Base-by-base conservation (phyloP, 768 basidiomycete species). In the Leccinum uliginosum region DNA sequence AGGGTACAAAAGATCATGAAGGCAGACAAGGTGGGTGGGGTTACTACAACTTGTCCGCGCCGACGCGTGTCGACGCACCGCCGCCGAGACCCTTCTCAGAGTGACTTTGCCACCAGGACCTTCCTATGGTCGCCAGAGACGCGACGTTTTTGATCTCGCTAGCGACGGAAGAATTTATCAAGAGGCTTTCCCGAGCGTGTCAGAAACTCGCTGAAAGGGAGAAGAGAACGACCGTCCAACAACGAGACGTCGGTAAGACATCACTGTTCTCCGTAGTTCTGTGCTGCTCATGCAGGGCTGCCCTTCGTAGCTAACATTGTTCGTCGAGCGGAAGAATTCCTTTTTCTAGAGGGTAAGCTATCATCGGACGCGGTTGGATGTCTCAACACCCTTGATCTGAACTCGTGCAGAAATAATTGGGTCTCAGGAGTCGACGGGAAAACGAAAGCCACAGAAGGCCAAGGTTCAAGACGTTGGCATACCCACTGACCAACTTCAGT, bases 101-200 rank as follows among this genome's bases (percentile, higher is more conserved):
- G 21, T 45, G 21, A 45, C 44, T 23, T 23, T 23, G 46, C 14
- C 26, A 30, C 27, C 50, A 92, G 90, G 90, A 92, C 46, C 79
- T 93, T 51, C 85, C 88, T 0, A 83, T 84, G 43, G 76, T 91
- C 5, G 84, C 86, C 11, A 85, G 78, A 67, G 93, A 95, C 53
- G 91, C 91, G 23, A 80, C 83, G 0, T 84, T 91, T 62, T 72
- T 93, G 59, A 86, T 95, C 47, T 84, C 89, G 21, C 74, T 92
- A 26, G 92, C 92, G 6, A 86, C 93, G 54, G 93, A 96, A 72
- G 87, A 92, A 69, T 95, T 96, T 61, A 86, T 95, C 52, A 85
- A 83, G 68, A 80, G 85, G 50, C 73, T 95, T 27, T 79, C 82
- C 30, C 83, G 87, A 55, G 87, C 89, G 6, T 83, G 81, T n/a